A percentile compares a stretch with the other conserved stretches of the same genome.
Conservation (phyloP, 192 early-diverging fungal genomes). For the Dispira simplex region DNA sequence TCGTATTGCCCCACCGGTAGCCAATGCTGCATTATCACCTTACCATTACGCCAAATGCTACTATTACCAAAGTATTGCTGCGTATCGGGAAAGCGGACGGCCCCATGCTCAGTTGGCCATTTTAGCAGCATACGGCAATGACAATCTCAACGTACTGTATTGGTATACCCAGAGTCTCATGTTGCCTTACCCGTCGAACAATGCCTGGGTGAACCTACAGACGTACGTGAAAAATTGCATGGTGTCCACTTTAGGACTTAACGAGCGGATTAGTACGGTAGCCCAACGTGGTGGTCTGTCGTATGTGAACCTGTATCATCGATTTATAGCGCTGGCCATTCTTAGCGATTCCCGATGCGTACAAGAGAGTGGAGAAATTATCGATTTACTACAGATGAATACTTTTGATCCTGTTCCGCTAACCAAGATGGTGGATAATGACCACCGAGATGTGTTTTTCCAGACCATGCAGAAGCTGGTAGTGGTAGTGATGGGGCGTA, state of each 20-base stretch:
- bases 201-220: constrained; percentile 7
- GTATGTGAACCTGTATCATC: not conserved
- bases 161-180: constrained; percentile 7
- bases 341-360: not conserved
- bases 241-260: not conserved
- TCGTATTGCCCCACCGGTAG: not conserved
- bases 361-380: not conserved
- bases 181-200: constrained; percentile 8
- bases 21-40: not conserved
- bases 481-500: too few relatives aligned
- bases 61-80: constrained; percentile 11
- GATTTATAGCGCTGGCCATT: constrained; percentile 3
- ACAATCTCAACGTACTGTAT: constrained; percentile 2
- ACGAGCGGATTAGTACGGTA: not conserved
- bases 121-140: not conserved
- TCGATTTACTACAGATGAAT: too few relatives aligned
- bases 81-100: constrained; percentile 7
- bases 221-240: constrained; percentile 5
- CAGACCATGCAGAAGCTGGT: too few relatives aligned
- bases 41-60: constrained; percentile 2
- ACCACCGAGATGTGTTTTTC: too few relatives aligned
- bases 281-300: not conserved
- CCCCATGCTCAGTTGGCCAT: constrained; percentile 10
- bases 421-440: too few relatives aligned
- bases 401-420: too few relatives aligned